Percentiles rank a stretch among this genome's conserved stretches.
These are phyloP conservation scores for Parasitella parasitica DNA, from an alignment of 371 early-diverging fungal species.

Conservation along the genomic window DNA sequence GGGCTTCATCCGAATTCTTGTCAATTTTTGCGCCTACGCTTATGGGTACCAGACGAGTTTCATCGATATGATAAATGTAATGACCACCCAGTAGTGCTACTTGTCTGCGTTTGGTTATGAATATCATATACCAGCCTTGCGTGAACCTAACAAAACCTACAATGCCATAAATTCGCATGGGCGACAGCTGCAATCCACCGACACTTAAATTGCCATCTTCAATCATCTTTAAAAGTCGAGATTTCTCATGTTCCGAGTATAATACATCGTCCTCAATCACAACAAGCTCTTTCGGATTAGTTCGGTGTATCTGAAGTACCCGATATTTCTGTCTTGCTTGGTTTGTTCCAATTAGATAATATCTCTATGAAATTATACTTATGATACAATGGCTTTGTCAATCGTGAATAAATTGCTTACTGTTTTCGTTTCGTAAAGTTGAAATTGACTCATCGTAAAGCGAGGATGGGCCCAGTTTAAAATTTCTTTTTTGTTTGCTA, in stretches of 20 bases:
- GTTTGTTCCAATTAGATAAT: constrained; percentile 84
- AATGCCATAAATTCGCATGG: constrained; percentile 42
- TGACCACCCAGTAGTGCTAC: constrained; percentile 95
- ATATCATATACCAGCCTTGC: constrained; percentile 88
- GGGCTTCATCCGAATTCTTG: constrained; percentile 77
- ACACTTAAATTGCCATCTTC: constrained; percentile 74
- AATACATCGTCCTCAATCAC: constrained; percentile 71
- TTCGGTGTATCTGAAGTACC: constrained; percentile 88
- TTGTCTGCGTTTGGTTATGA: constrained; percentile 85
- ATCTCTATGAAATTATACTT: no score
- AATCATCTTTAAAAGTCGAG: constrained; percentile 78
- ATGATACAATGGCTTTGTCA: no score
- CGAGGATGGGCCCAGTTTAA: constrained; percentile 31
- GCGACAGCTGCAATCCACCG: constrained; percentile 75
- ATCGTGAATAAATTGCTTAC: constrained; percentile 48
- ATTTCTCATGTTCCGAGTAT: constrained; percentile 75
- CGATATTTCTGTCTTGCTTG: constrained; percentile 72
- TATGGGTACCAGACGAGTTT: constrained; percentile 78
- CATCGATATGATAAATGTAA: constrained; percentile 93
- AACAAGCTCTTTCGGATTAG: constrained; percentile 52
- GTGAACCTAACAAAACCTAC: constrained; percentile 89
- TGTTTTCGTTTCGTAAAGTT: constrained; percentile 85
- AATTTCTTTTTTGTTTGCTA: constrained; percentile 18
- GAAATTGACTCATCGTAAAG: constrained; percentile 61
- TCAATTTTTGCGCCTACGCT: constrained; percentile 68